These are phyloP conservation scores for Botrytis pseudocinerea DNA, from an alignment of 2,329 filamentous ascomycete species.

Conservation along the genomic window DNA sequence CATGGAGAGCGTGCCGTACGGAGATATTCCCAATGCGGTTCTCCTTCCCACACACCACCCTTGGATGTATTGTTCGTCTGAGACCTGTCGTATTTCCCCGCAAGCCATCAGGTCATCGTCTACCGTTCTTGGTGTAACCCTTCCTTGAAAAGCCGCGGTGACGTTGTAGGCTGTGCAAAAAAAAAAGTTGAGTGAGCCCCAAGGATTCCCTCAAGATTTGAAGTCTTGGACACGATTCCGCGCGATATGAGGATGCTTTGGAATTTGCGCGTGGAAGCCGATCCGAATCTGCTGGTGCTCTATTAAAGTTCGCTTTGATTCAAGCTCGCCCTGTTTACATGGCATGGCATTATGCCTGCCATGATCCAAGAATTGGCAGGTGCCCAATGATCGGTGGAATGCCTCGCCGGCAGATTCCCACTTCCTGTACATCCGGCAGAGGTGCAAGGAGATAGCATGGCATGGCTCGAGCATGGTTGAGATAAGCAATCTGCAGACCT, in stretches of 20 bases:
- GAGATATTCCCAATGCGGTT: not conserved
- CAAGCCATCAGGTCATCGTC: not conserved
- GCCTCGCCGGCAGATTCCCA: not conserved
- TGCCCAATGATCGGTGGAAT: not conserved
- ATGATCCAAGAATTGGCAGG: slow-evolving; percentile 1
- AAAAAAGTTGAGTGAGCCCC: too few species aligned
- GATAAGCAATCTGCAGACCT: not conserved
- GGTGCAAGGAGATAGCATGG: not conserved
- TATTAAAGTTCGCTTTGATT: slow-evolving; percentile 7
- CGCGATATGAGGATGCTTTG: slow-evolving; percentile 9
- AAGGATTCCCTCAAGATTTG: not conserved
- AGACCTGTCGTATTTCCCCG: not conserved
- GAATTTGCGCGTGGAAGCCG: not conserved
- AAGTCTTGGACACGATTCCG: not conserved
- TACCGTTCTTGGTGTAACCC: not conserved
- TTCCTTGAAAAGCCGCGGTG: not conserved
- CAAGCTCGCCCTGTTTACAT: not conserved
- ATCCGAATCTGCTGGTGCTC: not conserved
- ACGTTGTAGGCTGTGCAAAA: not conserved
- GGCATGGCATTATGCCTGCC: slow-evolving; percentile 7
- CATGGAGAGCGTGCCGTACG: not conserved
- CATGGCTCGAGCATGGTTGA: not conserved
- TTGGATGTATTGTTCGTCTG: not conserved
- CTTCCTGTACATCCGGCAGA: not conserved
- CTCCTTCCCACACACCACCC: not conserved